Base-by-base conservation (phyloP, 495 filamentous ascomycete species). In the Xylaria cubensis region DNA sequence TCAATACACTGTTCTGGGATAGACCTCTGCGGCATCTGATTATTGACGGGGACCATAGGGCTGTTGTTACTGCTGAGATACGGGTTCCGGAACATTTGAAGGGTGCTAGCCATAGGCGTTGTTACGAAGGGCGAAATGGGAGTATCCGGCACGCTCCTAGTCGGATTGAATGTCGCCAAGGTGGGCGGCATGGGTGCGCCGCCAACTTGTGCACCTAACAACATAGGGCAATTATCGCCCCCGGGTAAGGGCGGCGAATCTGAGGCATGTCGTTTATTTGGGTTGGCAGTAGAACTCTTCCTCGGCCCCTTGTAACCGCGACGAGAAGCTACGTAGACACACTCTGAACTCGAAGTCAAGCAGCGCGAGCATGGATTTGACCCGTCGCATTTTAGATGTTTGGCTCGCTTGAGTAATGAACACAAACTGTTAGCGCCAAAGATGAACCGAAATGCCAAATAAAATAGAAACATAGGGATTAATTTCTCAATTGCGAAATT, bases 371-470 rank as follows among this genome's bases (percentile, higher is more conserved):
- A 87, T 29, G 84, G 84, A 53, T 71, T 82, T 26, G 72, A 70
- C 32, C 85, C 85, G 69, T 86, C 83, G 73, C 85, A 87, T 73
- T 85, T 87, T 68, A 87, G 79, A 74, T 87, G 85, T 71, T 87
- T 87, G 70, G 63, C 75, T 59, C 85, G 81, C 85, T 86, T 69
- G 50, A 69, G 71, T 42, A 42, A 58, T 61, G 72, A 48, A 74
- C 19, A 70, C 21, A 7, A n/a, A 26, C 59, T 50, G 73, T 77
- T 39, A 76, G 72, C 69, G 58, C 34, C 34, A 44, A n/a, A 39
- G 24, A 21, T 15, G 19, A 24, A 42, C 26, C 17, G 19, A 41
- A 58, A 50, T 36, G 19, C 26, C 48, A 41, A 51, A 53, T 36
- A 44, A 42, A 29, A 55, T 34, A 61, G 58, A 59, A 64, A 51